phyloP scores from a whole-genome alignment of 768 basidiomycete genomes.

The Trametopsis cervina region DNA sequence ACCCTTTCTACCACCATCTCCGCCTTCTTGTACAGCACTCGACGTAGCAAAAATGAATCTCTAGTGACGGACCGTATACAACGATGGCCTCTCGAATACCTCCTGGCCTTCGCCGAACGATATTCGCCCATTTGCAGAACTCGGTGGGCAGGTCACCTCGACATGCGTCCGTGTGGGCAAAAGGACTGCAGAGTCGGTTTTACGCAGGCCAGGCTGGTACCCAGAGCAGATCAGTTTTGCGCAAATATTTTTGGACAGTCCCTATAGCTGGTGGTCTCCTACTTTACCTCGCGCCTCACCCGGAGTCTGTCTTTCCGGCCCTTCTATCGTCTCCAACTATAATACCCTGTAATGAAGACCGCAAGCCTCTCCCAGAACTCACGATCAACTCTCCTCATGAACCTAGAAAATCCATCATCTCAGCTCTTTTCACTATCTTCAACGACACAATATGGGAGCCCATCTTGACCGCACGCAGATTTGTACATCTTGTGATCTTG shows the following conservation, averaged over 20 bases:
- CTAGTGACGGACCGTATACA: too few species aligned
- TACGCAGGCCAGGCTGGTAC: too few species aligned
- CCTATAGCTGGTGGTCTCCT: slow-evolving; percentile 51
- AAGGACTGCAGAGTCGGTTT: too few species aligned
- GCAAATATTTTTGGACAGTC: slow-evolving; percentile 41
- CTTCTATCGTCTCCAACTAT: slow-evolving; percentile 45
- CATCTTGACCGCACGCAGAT: slow-evolving; percentile 72
- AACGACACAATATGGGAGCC: slow-evolving; percentile 73
- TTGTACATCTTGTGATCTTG: slow-evolving; percentile 73
- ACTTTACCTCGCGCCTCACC: slow-evolving; percentile 40
- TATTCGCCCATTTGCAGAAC: too few species aligned
- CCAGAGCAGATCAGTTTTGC: too few species aligned
- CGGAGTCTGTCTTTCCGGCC: slow-evolving; percentile 35
- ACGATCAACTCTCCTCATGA: slow-evolving; percentile 68
- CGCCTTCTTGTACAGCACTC: too few species aligned
- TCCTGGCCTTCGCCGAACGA: too few species aligned
- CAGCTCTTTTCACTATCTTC: slow-evolving; percentile 41
- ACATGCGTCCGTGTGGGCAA: too few species aligned
- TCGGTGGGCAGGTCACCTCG: too few species aligned
- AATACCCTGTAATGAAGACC: slow-evolving; percentile 33
- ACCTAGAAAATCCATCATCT: slow-evolving; percentile 38
- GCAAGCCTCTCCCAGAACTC: slow-evolving; percentile 18
- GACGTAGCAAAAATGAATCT: too few species aligned
- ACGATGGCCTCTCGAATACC: too few species aligned
- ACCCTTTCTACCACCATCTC: too few species aligned